Evolutionary conservation across 2,329 filamentous ascomycete genomes (phyloP).

Genomic region (Epichloe brachyelytri): DNA sequence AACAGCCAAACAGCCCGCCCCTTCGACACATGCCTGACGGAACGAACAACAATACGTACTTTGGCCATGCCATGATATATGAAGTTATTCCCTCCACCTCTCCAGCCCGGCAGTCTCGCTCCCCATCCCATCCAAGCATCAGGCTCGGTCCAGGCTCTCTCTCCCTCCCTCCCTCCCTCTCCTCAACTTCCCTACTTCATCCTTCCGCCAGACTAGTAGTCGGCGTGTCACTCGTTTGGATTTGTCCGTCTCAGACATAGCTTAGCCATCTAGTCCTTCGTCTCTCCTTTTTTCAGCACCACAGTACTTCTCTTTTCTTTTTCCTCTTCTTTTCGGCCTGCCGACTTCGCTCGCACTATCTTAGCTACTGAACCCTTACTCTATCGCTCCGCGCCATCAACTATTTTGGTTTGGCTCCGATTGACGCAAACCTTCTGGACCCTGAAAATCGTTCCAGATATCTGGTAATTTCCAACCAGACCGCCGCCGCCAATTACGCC

Average conservation of each 20-base stretch:
- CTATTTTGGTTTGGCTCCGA: not conserved
- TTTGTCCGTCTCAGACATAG: not conserved
- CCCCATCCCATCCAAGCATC: not conserved
- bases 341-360: not conserved
- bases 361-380: not conserved
- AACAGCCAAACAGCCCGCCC: not conserved
- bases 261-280: not conserved
- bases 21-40: not conserved
- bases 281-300: not conserved
- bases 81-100: not conserved
- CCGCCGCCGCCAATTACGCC: too few species aligned
- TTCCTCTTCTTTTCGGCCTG: not conserved
- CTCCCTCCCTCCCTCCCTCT: not conserved
- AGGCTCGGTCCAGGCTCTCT: not conserved
- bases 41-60: not conserved
- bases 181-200: not conserved
- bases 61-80: slow-evolving; percentile 1
- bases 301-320: not conserved
- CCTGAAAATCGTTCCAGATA: not conserved
- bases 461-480: not conserved
- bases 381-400: not conserved
- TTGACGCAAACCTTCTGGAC: not conserved
- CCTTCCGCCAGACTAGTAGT: slow-evolving; percentile 1
- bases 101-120: not conserved
- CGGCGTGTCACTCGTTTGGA: slow-evolving; percentile 5